Base-by-base conservation (phyloP, 805 yeast genomes). In the Zygosaccharomyces kombuchaensis region DNA sequence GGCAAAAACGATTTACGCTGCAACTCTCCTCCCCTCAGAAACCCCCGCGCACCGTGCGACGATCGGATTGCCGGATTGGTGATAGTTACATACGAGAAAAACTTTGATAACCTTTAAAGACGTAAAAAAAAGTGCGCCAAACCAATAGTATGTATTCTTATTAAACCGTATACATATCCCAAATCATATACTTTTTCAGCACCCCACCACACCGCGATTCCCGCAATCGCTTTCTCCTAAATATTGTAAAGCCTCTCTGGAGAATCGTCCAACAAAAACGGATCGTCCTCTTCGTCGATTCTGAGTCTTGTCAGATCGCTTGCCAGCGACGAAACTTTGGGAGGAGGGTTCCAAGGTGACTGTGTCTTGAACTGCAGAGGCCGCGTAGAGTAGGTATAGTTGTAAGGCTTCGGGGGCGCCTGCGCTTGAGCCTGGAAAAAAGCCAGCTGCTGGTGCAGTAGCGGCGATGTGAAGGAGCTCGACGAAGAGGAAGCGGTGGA, bases 281-380 rank as follows among this genome's bases (percentile, higher is more conserved):
- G 55, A 9, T 43, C 47, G 7, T 47, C 53, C 31, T 54, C 51
- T 13, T 52, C 57, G 31, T 48, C 50, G 8, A 54, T 47, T 34
- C 41, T 50, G 14, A 52, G 32, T n/a, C 40, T 45, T 13, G 47
- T 42, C 46, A 54, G 41, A 22, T 49, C 53, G 10, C 43, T 44
- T 9, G 43, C 48, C 16, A 52, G 45, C 38, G 42, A 44, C 17
- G 48, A 40, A 10, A 16, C 12, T 29, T 34, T 27, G 13, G 52
- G 46, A 3, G 48, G 40, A 25, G 48, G 40, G 14, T 19, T 29
- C 52, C 52, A 48, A 21, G 52, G 46, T 9, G 48, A 42, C 38
- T 43, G 32, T 27, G 17, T 45, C 34, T 39, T 40, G 27, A 37
- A 35, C 43, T 39, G 44, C 17, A 39, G 40, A 9, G 44, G 36